Percentiles rank a stretch among this genome's conserved stretches.
These are phyloP conservation scores for Capsicum rhomboideum DNA, from an alignment of 257 asterid species.

Conservation along the genomic window DNA sequence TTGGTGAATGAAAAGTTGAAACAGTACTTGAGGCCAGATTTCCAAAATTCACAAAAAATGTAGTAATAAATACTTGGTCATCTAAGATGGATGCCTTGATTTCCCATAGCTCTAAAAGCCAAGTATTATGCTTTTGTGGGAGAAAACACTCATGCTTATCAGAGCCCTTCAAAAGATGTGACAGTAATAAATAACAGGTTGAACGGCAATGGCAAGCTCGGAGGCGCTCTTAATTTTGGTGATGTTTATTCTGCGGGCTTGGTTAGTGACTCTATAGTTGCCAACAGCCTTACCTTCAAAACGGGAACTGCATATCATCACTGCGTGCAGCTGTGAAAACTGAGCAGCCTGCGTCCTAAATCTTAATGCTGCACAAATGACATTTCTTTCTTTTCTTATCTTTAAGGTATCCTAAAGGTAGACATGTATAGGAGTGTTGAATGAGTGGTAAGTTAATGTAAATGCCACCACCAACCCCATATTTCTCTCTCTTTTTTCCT, in stretches of 20 bases:
- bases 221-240: constrained; percentile 71
- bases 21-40: too few species aligned
- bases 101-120: constrained; percentile 87
- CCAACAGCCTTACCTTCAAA: constrained; percentile 62
- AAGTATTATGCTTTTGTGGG: constrained; percentile 97
- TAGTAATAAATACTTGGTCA: too few species aligned
- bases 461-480: constrained; percentile 57
- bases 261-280: constrained; percentile 83
- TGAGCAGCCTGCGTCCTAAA: constrained; percentile 62
- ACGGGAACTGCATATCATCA: constrained; percentile 37
- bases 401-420: constrained; percentile 8
- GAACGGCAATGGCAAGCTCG: constrained; percentile 67
- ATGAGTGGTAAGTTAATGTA: constrained; percentile 48
- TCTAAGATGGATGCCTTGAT: constrained; percentile 96
- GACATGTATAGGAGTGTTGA: constrained; percentile 34
- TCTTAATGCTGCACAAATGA: constrained; percentile 12
- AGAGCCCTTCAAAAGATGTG: constrained; percentile 97
- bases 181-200: constrained; percentile 77
- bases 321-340: constrained; percentile 41
- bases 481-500: constrained; percentile 1
- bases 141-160: constrained; percentile 95
- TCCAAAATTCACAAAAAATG: too few species aligned
- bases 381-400: background rate
- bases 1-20: too few species aligned
- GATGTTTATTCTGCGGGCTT: constrained; percentile 73